These are phyloP conservation scores for Pythium brassicae DNA, from an alignment of 352 stramenopile genomes.

Conservation along the genomic window DNA sequence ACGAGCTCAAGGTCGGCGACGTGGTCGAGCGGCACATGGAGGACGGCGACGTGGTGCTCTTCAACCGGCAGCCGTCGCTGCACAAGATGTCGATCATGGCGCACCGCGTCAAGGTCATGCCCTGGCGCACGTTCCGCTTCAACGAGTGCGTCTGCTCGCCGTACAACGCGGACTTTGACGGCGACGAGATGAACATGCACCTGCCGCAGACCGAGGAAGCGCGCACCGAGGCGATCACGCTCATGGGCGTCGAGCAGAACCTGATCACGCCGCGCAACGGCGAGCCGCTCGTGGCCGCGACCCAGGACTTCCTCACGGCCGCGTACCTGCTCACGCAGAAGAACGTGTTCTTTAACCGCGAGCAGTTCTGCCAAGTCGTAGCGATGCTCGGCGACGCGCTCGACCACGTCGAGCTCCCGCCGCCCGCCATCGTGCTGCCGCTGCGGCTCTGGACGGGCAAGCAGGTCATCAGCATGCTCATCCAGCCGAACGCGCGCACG, in stretches of 20 bases:
- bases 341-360: constrained; percentile 97
- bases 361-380: constrained; percentile 95
- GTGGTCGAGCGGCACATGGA: constrained; percentile 99
- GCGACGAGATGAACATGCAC: constrained; percentile 99
- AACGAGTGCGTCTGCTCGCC: constrained; percentile 99
- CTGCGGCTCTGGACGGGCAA: constrained; percentile 98
- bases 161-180: constrained; percentile 99
- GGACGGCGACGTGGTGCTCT: constrained; percentile 98
- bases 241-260: constrained; percentile 99
- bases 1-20: constrained; percentile 95
- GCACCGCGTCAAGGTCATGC: constrained; percentile 90
- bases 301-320: constrained; percentile 99
- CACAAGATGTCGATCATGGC: constrained; percentile 99
- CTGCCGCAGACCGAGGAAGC: constrained; percentile 99
- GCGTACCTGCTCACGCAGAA: constrained; percentile 98
- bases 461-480: constrained; percentile 89
- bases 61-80: constrained; percentile 99
- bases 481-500: constrained; percentile 87
- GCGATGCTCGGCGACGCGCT: constrained; percentile 94
- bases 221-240: constrained; percentile 92
- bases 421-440: constrained; percentile 65
- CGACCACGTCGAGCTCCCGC: constrained; percentile 92
- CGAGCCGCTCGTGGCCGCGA: constrained; percentile 97
- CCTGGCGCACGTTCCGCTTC: constrained; percentile 99
- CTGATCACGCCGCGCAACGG: constrained; percentile 97